These are phyloP conservation scores for Gonapodya sp. DNA, from an alignment of 192 early-diverging fungal species.

Conservation along the genomic window DNA sequence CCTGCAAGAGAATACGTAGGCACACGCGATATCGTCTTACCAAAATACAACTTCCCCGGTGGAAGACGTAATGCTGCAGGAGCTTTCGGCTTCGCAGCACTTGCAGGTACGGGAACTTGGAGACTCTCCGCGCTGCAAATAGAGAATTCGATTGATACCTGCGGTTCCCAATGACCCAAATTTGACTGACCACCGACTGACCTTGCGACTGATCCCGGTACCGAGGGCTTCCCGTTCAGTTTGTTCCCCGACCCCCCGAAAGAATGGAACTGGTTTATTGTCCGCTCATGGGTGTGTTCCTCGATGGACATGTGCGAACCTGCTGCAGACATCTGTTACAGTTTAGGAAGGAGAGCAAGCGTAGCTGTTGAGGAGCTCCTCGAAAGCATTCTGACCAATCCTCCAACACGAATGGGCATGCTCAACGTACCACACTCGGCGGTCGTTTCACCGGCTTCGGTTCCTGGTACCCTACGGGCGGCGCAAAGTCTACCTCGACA, in stretches of 20 bases:
- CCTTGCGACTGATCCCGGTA: too few species aligned
- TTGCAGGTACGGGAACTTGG: neutral
- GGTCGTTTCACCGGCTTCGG: conserved; percentile 33
- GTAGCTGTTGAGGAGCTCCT: too few species aligned
- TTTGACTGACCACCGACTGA: too few species aligned
- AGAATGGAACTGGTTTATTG: conserved; percentile 22
- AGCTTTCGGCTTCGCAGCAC: conserved; percentile 23
- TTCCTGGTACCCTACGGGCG: conserved; percentile 93
- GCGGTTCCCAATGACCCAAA: too few species aligned
- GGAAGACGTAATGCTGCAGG: conserved; percentile 74
- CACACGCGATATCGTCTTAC: too few species aligned
- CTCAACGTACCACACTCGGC: conserved; percentile 18
- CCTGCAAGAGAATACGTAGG: neutral
- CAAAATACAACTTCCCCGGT: conserved; percentile 83
- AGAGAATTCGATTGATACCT: conserved; percentile 14
- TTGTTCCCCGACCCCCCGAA: conserved; percentile 38
- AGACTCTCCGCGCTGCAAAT: conserved; percentile 13
- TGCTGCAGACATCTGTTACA: conserved; percentile 24
- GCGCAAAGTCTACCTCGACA: conserved; percentile 93
- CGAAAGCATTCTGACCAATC: too few species aligned
- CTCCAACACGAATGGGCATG: conserved; percentile 4
- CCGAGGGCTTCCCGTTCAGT: conserved; percentile 32
- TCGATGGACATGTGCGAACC: conserved; percentile 32
- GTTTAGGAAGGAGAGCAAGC: too few species aligned
- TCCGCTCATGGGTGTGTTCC: conserved; percentile 31